Base-by-base conservation (phyloP, 805 yeast genomes). In the Tetrapisispora fleetii region DNA sequence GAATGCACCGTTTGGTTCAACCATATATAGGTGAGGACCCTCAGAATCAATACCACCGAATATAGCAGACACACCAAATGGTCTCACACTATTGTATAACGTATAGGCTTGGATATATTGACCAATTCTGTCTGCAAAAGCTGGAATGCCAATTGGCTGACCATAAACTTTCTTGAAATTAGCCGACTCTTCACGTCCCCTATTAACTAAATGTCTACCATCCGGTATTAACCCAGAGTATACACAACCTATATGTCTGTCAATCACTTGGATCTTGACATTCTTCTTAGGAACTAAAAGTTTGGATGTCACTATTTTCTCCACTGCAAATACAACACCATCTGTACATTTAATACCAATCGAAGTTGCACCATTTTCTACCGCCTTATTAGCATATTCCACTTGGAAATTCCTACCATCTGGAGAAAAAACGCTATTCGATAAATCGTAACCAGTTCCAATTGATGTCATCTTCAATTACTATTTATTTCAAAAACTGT, bases 361-460 rank as follows among this genome's bases (percentile, higher is more conserved):
- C 19, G 97, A 82, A 0, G 99, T 93, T 11, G 96, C 95, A 45
- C 96, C 96, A 61, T 89, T 90, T 68, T 93, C 99, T 2, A 91
- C 98, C 1, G 99, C 99, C 65, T 93, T 93, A 60, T 85, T 77
- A 32, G 99, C 99, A 62, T 93, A 93, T 68, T 93, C 99, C 18
- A 93, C 99, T 69, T 93, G 99, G 73, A 93, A 93, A 67, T 86
- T 87, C 72, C 95, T 78, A 38, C 95, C 95, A 65, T 88, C 96
- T 68, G 76, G 72, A n/a, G 74, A 68, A 72, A 93, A 93, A 53
- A 91, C 96, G 71, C 95, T 83, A 73, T 93, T 93, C 33, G 97
- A 88, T 63, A 93, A 81, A 76, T 93, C 99, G 80, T 93, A 93
- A 18, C 99, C 99, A 28, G 99, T 93, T 59, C 99, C 99, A 59